phyloP scores from a whole-genome alignment of 306 rosid genomes.

The Sicyos edulis region DNA sequence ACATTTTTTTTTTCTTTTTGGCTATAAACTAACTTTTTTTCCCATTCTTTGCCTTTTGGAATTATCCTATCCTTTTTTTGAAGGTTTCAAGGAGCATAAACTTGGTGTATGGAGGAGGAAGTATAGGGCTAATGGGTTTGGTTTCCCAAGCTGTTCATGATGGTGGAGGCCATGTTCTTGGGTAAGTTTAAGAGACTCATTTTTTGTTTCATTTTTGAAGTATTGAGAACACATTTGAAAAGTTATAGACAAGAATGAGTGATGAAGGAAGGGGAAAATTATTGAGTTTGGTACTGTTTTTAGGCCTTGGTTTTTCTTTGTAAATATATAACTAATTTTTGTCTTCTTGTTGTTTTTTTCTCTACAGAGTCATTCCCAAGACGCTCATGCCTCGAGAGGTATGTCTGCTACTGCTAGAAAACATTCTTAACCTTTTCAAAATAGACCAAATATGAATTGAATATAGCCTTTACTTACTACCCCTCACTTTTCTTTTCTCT shows the following conservation, averaged over 20 bases:
- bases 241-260: background rate
- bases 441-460: conserved; percentile 1
- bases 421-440: conserved; percentile 30
- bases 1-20: background rate
- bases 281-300: conserved; percentile 30
- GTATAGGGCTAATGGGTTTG: conserved; percentile 75
- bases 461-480: conserved; percentile 3
- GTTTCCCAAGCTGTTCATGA: conserved; percentile 81
- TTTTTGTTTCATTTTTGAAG: background rate
- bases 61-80: conserved; percentile 17
- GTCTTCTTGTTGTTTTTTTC: conserved; percentile 34
- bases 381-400: conserved; percentile 91
- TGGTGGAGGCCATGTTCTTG: conserved; percentile 72
- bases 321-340: conserved; percentile 33
- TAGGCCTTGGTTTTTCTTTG: conserved; percentile 27
- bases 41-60: background rate
- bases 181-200: conserved; percentile 30
- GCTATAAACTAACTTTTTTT: background rate
- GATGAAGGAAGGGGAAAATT: conserved; percentile 24
- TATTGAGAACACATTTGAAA: conserved; percentile 3
- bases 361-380: conserved; percentile 81
- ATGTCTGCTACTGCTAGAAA: conserved; percentile 41
- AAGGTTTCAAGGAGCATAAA: conserved; percentile 69
- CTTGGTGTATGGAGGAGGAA: conserved; percentile 80
- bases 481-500: conserved; percentile 11